Percentiles rank a stretch among this genome's conserved stretches.
Evolutionary conservation across 176 grass and related monocot species (phyloP).

Genomic region (Rhynchospora tenuis): DNA sequence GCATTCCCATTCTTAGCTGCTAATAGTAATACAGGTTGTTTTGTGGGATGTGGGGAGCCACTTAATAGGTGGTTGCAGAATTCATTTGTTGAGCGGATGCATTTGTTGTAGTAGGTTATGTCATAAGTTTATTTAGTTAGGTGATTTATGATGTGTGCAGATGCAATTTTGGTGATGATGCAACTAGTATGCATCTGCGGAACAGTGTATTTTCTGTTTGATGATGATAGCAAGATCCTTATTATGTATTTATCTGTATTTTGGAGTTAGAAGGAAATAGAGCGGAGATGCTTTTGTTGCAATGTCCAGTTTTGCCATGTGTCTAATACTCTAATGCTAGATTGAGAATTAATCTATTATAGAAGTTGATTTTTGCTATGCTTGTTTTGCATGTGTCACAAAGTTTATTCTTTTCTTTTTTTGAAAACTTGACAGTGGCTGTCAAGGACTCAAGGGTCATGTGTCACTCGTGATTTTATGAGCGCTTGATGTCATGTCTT

Average conservation of each 20-base stretch:
- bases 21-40: slow-evolving; percentile 71
- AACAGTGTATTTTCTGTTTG: neutral
- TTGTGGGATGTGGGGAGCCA: slow-evolving; percentile 69
- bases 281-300: neutral
- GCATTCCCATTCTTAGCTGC: slow-evolving; percentile 63
- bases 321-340: too few relatives aligned
- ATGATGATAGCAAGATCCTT: neutral
- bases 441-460: too few relatives aligned
- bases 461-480: too few relatives aligned
- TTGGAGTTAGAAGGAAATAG: neutral
- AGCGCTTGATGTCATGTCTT: neutral
- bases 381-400: neutral
- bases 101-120: slow-evolving; percentile 49
- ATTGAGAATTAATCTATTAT: neutral
- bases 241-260: neutral
- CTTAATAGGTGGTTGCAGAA: slow-evolving; percentile 90
- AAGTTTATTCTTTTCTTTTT: too few relatives aligned
- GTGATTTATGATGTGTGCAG: slow-evolving; percentile 6
- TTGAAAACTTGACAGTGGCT: too few relatives aligned
- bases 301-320: neutral
- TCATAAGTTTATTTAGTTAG: slow-evolving; percentile 17
- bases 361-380: neutral
- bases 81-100: slow-evolving; percentile 91
- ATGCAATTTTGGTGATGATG: slow-evolving; percentile 56
- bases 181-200: neutral